Conservation (phyloP, 1,139 yeast genomes). For the Diutina siamensis region DNA sequence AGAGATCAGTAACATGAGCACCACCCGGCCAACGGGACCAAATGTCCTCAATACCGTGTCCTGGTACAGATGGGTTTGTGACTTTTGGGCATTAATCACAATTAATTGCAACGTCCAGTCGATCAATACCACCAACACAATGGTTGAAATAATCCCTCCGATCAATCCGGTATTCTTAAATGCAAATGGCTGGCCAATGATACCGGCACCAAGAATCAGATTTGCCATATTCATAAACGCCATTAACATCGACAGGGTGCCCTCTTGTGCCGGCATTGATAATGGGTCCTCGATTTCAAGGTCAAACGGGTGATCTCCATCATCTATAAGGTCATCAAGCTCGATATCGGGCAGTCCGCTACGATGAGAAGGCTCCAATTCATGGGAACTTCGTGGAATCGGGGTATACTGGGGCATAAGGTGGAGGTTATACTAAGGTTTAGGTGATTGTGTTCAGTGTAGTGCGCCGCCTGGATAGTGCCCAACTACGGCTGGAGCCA, state of each 20-base stretch:
- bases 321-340: not conserved
- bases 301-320: not conserved
- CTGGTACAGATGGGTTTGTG: conserved; percentile 72
- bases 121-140: conserved; percentile 52
- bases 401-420: too few relatives aligned
- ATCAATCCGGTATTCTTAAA: conserved; percentile 67
- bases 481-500: too few relatives aligned
- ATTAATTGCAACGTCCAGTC: conserved; percentile 82
- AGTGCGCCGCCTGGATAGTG: too few relatives aligned
- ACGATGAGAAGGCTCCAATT: too few relatives aligned
- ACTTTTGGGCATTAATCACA: conserved; percentile 70
- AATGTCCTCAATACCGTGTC: conserved; percentile 75
- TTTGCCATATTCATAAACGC: conserved; percentile 98
- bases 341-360: too few relatives aligned
- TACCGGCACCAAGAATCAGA: conserved; percentile 88
- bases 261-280: not conserved
- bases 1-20: conserved; percentile 67
- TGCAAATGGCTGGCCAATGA: conserved; percentile 90
- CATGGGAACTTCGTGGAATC: too few relatives aligned
- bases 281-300: not conserved
- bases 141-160: conserved; percentile 58
- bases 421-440: too few relatives aligned
- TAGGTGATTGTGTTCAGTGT: too few relatives aligned
- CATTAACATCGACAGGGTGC: conserved; percentile 1
- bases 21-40: conserved; percentile 59